Evolutionary conservation across 192 early-diverging fungal genomes (phyloP), one percentile per base, ranked within the genome.

Genomic region (Helicostylum pulchrum): DNA sequence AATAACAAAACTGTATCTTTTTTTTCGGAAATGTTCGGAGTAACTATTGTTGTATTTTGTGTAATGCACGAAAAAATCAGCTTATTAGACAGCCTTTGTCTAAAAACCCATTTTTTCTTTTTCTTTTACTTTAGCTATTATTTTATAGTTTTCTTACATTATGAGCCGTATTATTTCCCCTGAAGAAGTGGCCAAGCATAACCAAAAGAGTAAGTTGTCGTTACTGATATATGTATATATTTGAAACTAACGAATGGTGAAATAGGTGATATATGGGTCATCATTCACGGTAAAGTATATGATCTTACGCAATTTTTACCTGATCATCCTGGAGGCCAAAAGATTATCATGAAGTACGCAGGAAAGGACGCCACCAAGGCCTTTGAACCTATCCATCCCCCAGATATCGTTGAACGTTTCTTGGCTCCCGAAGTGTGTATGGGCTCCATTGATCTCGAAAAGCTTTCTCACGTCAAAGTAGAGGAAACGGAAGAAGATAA

Each of bases 341-440:
- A 72, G 30, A 74, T 80, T 12, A 87, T 91, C 50, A 60, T 88
- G 12, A 80, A 81, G 42, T 80, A 87, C 30, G 86, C 89, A n/a
- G 90, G 90, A 21, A 77, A 77, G 26, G 87, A 90, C 65, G 87
- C 81, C n/a, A 89, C 88, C 3, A 68, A 30, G 6, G 83, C 83
- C 9, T 92, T 89, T 68, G 77, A 80, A 4, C 74, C 73, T 36
- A 81, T 90, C 55, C 90, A 92, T 62, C 84, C 90, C 0, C 63
- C 61, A 14, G 87, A 88, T 61, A 87, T 90, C 66, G 79, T 92
- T 51, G 63, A 77, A 3, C 59, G 67, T 23, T 68, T 80, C 42
- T 68, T 89, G 34, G 59, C 78, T 7, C 66, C 79, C 12, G 76
- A 83, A n/a, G 71, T 70, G 15, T 83, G 62, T 64, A 51, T 87